phyloP scores from a whole-genome alignment of 2,329 filamentous ascomycete genomes.

The Paraphaeosphaeria minitans region DNA sequence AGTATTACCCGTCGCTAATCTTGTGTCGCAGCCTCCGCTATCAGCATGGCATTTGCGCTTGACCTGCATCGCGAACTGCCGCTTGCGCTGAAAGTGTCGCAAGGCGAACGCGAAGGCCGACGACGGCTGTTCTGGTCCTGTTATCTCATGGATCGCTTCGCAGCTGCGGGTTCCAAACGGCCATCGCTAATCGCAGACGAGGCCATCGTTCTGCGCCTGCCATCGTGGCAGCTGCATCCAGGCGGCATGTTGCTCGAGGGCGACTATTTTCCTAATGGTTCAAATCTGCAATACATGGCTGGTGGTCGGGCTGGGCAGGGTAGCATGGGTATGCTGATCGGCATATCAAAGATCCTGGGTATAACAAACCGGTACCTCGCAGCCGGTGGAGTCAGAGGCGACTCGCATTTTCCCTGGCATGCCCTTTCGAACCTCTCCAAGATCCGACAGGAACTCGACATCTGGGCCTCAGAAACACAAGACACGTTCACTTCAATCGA shows the following conservation, averaged over 20 bases:
- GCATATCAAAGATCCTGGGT: slow-evolving; percentile 81
- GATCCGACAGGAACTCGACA: slow-evolving; percentile 81
- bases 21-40: slow-evolving; percentile 64
- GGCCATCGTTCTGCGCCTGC: slow-evolving; percentile 74
- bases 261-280: slow-evolving; percentile 78
- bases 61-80: slow-evolving; percentile 81
- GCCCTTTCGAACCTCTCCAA: slow-evolving; percentile 83
- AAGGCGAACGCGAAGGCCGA: slow-evolving; percentile 74
- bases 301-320: slow-evolving; percentile 75
- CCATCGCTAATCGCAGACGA: slow-evolving; percentile 81
- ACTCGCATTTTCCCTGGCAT: slow-evolving; percentile 91
- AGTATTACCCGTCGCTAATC: slow-evolving; percentile 24
- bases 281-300: slow-evolving; percentile 75
- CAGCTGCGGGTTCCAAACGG: slow-evolving; percentile 78
- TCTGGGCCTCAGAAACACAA: slow-evolving; percentile 82
- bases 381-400: slow-evolving; percentile 83
- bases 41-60: slow-evolving; percentile 82
- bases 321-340: slow-evolving; percentile 79
- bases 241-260: slow-evolving; percentile 70
- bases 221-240: slow-evolving; percentile 71
- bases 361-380: slow-evolving; percentile 84
- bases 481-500: slow-evolving; percentile 79
- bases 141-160: slow-evolving; percentile 84
- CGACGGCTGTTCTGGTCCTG: slow-evolving; percentile 88
- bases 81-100: slow-evolving; percentile 63